Percentiles rank a stretch among this genome's conserved stretches.
phyloP scores from a whole-genome alignment of 495 filamentous ascomycete species.

The Aspergillus leporis region DNA sequence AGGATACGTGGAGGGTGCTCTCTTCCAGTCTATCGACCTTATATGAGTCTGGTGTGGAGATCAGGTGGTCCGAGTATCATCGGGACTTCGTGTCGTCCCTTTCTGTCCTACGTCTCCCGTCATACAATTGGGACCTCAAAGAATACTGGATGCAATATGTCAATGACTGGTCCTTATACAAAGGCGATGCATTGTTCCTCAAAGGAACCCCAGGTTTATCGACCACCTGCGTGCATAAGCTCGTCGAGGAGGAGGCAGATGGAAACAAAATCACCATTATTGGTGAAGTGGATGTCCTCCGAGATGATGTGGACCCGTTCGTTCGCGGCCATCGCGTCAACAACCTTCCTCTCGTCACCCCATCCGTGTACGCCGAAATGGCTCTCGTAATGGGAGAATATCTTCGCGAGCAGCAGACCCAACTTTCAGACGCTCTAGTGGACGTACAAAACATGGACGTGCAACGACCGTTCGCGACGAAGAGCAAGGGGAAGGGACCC shows the following conservation, averaged over 20 bases:
- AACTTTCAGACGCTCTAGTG: not conserved
- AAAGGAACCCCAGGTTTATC: conserved; percentile 1
- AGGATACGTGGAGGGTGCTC: conserved; percentile 56
- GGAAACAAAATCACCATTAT: not conserved
- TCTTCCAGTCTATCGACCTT: conserved; percentile 51
- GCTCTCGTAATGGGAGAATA: conserved; percentile 22
- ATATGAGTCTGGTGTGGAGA: conserved; percentile 54
- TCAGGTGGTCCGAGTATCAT: conserved; percentile 71
- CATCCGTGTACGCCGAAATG: conserved; percentile 30
- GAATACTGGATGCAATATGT: conserved; percentile 41
- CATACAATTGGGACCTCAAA: conserved; percentile 51
- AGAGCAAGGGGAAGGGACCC: not conserved
- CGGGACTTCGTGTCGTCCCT: conserved; percentile 52
- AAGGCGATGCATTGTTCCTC: conserved; percentile 21
- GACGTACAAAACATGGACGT: not conserved
- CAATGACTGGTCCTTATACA: conserved; percentile 30
- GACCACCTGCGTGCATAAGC: not conserved
- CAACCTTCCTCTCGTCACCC: conserved; percentile 6
- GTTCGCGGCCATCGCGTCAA: conserved; percentile 11
- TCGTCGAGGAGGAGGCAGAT: not conserved
- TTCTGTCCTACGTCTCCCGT: conserved; percentile 58
- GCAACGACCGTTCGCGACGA: not conserved
- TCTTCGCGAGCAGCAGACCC: not conserved
- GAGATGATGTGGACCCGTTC: not conserved
- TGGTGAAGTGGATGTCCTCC: not conserved